Evolutionary conservation across 495 filamentous ascomycete species (phyloP), one percentile per base, ranked within the genome.

Genomic region (Hyaloscypha bicolor): DNA sequence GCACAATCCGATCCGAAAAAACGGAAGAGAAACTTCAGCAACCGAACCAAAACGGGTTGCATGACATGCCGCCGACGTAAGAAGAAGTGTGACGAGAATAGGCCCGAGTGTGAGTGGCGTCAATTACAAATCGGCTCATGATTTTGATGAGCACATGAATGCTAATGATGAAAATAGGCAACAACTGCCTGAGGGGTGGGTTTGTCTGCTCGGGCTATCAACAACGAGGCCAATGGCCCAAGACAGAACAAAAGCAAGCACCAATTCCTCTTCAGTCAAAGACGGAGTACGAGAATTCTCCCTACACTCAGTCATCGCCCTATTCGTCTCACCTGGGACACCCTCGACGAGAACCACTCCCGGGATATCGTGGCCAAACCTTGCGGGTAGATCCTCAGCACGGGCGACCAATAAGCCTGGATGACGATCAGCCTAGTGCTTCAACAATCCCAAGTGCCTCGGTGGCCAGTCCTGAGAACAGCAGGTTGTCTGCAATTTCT

Each of bases 11-110:
- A 91, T 67, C 88, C 88, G 9, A 93, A 93, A 74, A 87, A 88
- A 75, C 82, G 93, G 70, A 96, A 96, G 75, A 87, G 93, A 30
- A 85, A 96, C 72, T 99, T 98, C 74, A 96, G 92, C 77, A 97
- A 97, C 76, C 87, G 95, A 62, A 98, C 95, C 21, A 98, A 98
- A 80, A 97, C 95, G 37, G 95, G 95, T 21, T 99, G 95, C 76
- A 91, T 97, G 80, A 99, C 95, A 32, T 99, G 95, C 76, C 85
- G 95, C 63, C 86, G 89, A 71, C 86, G 95, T 56, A 99, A 99
- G 86, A 99, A 99, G 86, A 99, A 99, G 78, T 99, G 95, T 75
- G 95, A 99, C 73, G 95, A 99, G 79, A 85, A 85, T 68, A 94
- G 97, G 78, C 95, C 95, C 53, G 90, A 93, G 81, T 99, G 95